phyloP scores from a whole-genome alignment of 208 protist genomes.

The Wallacemonas sp. region DNA sequence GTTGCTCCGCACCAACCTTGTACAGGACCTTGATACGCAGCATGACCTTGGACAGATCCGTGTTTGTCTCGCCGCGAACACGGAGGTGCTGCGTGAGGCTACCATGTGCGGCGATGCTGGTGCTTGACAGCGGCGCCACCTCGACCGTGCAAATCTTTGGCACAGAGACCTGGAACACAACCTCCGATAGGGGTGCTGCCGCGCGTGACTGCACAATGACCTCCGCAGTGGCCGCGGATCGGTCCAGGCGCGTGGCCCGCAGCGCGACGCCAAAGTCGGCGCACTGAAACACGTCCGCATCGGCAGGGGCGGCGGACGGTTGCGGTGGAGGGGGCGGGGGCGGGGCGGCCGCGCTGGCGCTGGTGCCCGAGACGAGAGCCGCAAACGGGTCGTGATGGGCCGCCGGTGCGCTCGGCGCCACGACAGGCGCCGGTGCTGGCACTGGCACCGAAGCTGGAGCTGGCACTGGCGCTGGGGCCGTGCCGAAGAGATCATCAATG shows the following conservation, averaged over 20 bases:
- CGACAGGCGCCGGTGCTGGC: not conserved
- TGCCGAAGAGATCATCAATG: constrained; percentile 11
- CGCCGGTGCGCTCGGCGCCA: not conserved
- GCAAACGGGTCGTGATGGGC: constrained; percentile 7
- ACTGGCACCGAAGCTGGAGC: constrained; percentile 5
- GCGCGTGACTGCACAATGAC: constrained; percentile 49
- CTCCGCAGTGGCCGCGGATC: constrained; percentile 26
- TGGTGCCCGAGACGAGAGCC: not conserved
- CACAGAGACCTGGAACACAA: constrained; percentile 76
- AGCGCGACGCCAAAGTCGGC: constrained; percentile 54
- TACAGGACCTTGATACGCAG: constrained; percentile 79
- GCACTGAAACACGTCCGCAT: constrained; percentile 48
- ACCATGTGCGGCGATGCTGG: constrained; percentile 36
- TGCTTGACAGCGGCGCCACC: constrained; percentile 49
- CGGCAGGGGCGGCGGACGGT: constrained; percentile 4
- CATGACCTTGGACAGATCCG: constrained; percentile 47
- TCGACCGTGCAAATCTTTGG: constrained; percentile 60
- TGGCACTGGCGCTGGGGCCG: not conserved
- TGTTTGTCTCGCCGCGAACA: constrained; percentile 55
- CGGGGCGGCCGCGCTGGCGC: not conserved
- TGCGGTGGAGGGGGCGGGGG: not conserved
- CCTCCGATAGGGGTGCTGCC: constrained; percentile 33
- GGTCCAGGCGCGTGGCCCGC: constrained; percentile 22
- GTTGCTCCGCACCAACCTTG: constrained; percentile 31
- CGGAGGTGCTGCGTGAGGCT: constrained; percentile 45